Conservation (phyloP, 2,329 filamentous ascomycete genomes). For the Sclerotinia subarctica region DNA sequence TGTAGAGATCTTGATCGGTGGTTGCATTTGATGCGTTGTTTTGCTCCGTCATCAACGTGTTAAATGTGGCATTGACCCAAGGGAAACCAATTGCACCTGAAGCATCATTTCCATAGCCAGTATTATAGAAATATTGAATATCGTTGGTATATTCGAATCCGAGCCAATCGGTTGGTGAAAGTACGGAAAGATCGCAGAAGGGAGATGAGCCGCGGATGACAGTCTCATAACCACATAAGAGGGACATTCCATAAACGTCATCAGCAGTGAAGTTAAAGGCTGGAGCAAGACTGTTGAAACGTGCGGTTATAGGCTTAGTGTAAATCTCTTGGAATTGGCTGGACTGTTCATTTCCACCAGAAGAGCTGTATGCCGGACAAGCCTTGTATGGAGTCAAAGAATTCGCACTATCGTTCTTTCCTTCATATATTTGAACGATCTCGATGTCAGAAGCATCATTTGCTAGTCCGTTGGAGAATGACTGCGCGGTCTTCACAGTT, state of each 20-base stretch:
- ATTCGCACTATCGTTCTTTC: conserved; percentile 47
- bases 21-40: conserved; percentile 38
- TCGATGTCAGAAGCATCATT: conserved; percentile 44
- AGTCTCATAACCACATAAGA: conserved; percentile 51
- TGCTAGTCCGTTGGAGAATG: conserved; percentile 48
- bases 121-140: conserved; percentile 50
- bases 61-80: conserved; percentile 52
- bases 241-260: conserved; percentile 51
- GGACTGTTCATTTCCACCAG: conserved; percentile 47
- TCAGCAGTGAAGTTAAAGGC: conserved; percentile 51
- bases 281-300: conserved; percentile 46
- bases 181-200: conserved; percentile 46
- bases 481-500: conserved; percentile 48
- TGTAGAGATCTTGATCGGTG: conserved; percentile 48
- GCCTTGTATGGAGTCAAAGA: conserved; percentile 53
- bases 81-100: conserved; percentile 49
- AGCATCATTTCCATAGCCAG: conserved; percentile 49
- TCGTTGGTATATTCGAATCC: conserved; percentile 50
- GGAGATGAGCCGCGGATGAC: conserved; percentile 48
- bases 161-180: conserved; percentile 48
- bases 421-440: conserved; percentile 46
- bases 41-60: conserved; percentile 37
- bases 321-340: conserved; percentile 43
- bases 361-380: conserved; percentile 51
- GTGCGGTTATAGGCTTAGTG: conserved; percentile 49